Evolutionary conservation across 1,139 yeast genomes (phyloP), one percentile per base, ranked within the genome.

Genomic region (Candida mesenterica): DNA sequence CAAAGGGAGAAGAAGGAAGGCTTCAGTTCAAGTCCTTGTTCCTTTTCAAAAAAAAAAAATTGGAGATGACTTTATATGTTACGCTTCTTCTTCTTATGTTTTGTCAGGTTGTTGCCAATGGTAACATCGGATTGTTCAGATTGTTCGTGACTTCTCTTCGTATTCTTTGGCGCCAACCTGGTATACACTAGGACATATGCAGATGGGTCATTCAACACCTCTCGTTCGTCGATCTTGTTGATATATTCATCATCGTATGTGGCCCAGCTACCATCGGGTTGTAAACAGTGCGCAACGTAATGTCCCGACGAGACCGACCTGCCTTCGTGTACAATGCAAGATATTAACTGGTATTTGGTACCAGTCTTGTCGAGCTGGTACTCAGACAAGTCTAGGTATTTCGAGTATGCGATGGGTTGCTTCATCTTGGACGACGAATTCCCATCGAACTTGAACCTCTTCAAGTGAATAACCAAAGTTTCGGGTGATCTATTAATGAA

Each of bases 301-400:
- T 92, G 99, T 4, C 99, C 99, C 5, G 94, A 82, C 31, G 90
- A 81, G 10, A 90, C 80, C 1, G 96, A 85, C 43, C 97, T 74
- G 27, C 98, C 98, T 53, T 88, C 96, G 56, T 92, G 99, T 13
- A 89, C 90, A 42, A 90, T 85, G 15, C 90, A 96, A 14, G 92
- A 79, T n/a, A 78, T 72, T 43, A 92, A 71, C 55, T 82, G 82
- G 60, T 92, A 92, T 39, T 72, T 68, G 7, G 79, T 75, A 1
- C 83, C 79, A 1, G 57, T 45, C 44, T 60, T 55, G 14, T 52
- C 45, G 3, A 74, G 62, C 26, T 87, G 75, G 56, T 75, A 90
- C 39, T 75, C 75, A 0, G 88, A 66, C 41, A 92, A 63, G 52
- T 90, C 94, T 41, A 92, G 67, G 41, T 73, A 77, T 55, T 84